Evolutionary conservation across 1,284 basidiomycete genomes (phyloP).

Genomic region (Sanghuangporus weigelae): DNA sequence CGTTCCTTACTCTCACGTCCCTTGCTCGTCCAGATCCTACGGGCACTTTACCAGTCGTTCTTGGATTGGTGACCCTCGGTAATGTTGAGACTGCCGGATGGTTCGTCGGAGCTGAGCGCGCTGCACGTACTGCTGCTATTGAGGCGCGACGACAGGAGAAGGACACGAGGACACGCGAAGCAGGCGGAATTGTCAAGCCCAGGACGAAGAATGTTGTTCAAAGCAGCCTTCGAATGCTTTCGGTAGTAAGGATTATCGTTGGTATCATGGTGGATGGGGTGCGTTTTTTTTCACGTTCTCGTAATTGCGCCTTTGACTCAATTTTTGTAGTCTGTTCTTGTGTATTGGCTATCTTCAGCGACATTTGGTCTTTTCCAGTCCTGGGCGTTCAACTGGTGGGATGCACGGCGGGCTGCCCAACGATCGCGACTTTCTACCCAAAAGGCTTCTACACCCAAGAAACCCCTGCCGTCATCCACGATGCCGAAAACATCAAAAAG

Average conservation of each 20-base stretch:
- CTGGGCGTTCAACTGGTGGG: conserved; percentile 66
- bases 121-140: conserved; percentile 32
- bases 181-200: conserved; percentile 24
- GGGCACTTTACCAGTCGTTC: conserved; percentile 58
- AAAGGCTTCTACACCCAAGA: background rate
- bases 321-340: conserved; percentile 54
- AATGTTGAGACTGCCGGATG: conserved; percentile 74
- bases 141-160: conserved; percentile 40
- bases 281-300: conserved; percentile 25
- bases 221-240: conserved; percentile 52
- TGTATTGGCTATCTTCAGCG: conserved; percentile 86
- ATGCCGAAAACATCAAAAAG: background rate
- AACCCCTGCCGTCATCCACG: background rate
- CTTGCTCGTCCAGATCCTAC: conserved; percentile 69
- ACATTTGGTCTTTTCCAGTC: conserved; percentile 76
- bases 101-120: conserved; percentile 51
- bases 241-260: conserved; percentile 69
- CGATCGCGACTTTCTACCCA: conserved; percentile 13
- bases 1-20: conserved; percentile 68
- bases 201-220: conserved; percentile 56
- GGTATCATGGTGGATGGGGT: conserved; percentile 80
- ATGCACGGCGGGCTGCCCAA: conserved; percentile 39
- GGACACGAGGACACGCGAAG: conserved; percentile 38
- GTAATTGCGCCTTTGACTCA: background rate
- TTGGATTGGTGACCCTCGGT: conserved; percentile 70